These are phyloP conservation scores for Kockovaella imperatae DNA, from an alignment of 768 basidiomycete genomes.

Conservation along the genomic window DNA sequence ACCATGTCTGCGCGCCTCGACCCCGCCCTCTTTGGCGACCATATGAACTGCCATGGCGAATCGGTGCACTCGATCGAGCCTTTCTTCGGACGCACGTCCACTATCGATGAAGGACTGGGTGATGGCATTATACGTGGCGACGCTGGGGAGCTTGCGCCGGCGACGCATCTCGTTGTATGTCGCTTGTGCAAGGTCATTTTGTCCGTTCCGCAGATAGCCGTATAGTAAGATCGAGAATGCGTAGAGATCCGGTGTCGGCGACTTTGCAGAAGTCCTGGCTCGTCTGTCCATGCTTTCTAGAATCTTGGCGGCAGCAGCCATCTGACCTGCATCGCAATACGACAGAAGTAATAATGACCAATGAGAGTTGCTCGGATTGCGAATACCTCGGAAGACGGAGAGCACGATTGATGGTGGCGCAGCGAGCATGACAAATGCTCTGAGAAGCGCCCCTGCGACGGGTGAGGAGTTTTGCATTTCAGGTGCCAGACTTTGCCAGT, in stretches of 20 bases:
- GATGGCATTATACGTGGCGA: slow-evolving; percentile 63
- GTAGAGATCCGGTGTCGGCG: slow-evolving; percentile 18
- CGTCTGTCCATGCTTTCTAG: slow-evolving; percentile 58
- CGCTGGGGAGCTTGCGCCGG: slow-evolving; percentile 59
- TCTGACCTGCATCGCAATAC: slow-evolving; percentile 63
- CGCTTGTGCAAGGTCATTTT: slow-evolving; percentile 54
- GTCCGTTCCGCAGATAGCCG: slow-evolving; percentile 54
- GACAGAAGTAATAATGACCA: slow-evolving; percentile 72
- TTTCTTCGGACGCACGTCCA: slow-evolving; percentile 46
- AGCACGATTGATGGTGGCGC: slow-evolving; percentile 64
- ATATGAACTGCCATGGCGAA: slow-evolving; percentile 56
- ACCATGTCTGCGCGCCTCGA: too few species aligned
- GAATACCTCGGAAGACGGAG: slow-evolving; percentile 51
- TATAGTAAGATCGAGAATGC: slow-evolving; percentile 34
- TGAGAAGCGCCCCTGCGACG: slow-evolving; percentile 69
- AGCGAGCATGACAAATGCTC: slow-evolving; percentile 73
- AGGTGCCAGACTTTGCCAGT: slow-evolving; percentile 56
- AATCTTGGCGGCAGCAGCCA: slow-evolving; percentile 60
- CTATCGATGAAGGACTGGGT: slow-evolving; percentile 57
- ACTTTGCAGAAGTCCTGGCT: slow-evolving; percentile 48
- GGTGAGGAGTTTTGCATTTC: slow-evolving; percentile 35
- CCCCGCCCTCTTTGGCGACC: slow-evolving; percentile 7
- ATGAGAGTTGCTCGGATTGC: slow-evolving; percentile 47
- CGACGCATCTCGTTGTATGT: slow-evolving; percentile 65
- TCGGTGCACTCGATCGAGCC: slow-evolving; percentile 57